A percentile compares a stretch with the other conserved stretches of the same genome.
Conservation (phyloP, 2,329 filamentous ascomycete genomes). For the Ciborinia camelliae region DNA sequence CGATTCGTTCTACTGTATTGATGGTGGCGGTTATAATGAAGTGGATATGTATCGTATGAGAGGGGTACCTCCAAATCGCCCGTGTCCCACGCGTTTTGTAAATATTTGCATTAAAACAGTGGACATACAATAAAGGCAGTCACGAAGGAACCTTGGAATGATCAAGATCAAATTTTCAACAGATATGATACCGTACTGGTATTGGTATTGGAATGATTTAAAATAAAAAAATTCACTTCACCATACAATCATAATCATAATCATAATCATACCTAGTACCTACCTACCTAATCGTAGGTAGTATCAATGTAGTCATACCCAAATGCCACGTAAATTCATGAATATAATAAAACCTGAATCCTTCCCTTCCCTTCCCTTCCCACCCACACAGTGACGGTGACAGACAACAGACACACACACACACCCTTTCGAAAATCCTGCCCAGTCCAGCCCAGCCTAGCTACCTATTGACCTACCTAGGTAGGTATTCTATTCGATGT, state of each 20-base stretch:
- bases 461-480: too few relatives aligned
- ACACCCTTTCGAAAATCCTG: too few relatives aligned
- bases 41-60: not conserved
- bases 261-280: not conserved
- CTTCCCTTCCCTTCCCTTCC: not conserved
- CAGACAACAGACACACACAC: too few relatives aligned
- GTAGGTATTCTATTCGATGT: not conserved
- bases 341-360: not conserved
- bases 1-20: slow-evolving; percentile 10
- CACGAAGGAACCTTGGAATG: slow-evolving; percentile 6
- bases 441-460: not conserved
- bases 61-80: slow-evolving; percentile 6
- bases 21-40: not conserved
- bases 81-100: not conserved
- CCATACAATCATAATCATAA: not conserved
- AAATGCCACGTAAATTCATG: slow-evolving; percentile 4
- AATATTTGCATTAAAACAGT: not conserved
- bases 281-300: too few relatives aligned
- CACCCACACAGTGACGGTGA: too few relatives aligned
- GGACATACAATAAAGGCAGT: not conserved
- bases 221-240: not conserved
- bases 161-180: not conserved
- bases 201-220: not conserved
- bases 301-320: not conserved
- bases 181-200: too few relatives aligned